These are phyloP conservation scores for Sporothrix brunneoviolacea DNA, from an alignment of 2,329 filamentous ascomycete genomes.

Conservation along the genomic window DNA sequence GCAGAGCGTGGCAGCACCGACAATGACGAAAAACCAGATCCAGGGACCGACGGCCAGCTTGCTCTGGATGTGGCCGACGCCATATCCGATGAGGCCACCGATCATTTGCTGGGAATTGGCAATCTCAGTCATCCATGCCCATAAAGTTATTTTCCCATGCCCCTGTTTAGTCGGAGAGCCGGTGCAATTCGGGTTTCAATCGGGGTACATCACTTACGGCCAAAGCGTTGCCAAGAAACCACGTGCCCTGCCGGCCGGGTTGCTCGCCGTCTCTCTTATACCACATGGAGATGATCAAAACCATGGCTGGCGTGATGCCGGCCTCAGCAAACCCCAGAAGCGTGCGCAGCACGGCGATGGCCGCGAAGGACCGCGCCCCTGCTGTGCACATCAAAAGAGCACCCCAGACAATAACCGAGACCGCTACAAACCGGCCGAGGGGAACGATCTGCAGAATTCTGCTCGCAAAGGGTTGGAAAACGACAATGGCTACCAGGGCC, in stretches of 20 bases:
- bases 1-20: slow-evolving; percentile 17
- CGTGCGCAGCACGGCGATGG: slow-evolving; percentile 29
- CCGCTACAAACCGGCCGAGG: slow-evolving; percentile 33
- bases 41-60: slow-evolving; percentile 7
- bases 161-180: too few species aligned
- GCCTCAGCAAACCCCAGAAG: slow-evolving; percentile 37
- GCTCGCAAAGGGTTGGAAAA: slow-evolving; percentile 29
- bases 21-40: slow-evolving; percentile 9
- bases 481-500: slow-evolving; percentile 6
- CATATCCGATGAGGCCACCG: slow-evolving; percentile 28
- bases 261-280: slow-evolving; percentile 26
- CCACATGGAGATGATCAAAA: slow-evolving; percentile 31
- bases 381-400: slow-evolving; percentile 23
- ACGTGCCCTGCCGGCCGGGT: slow-evolving; percentile 8
- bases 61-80: slow-evolving; percentile 27
- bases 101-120: slow-evolving; percentile 14
- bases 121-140: too few species aligned
- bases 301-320: slow-evolving; percentile 28
- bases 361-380: slow-evolving; percentile 26
- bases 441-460: slow-evolving; percentile 36
- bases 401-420: slow-evolving; percentile 38
- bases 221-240: slow-evolving; percentile 16
- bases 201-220: slow-evolving; percentile 2
- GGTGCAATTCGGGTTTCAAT: too few species aligned
- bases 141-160: too few species aligned